Conservation (phyloP, 345 rosid genomes). For the Carallia brachiata region DNA sequence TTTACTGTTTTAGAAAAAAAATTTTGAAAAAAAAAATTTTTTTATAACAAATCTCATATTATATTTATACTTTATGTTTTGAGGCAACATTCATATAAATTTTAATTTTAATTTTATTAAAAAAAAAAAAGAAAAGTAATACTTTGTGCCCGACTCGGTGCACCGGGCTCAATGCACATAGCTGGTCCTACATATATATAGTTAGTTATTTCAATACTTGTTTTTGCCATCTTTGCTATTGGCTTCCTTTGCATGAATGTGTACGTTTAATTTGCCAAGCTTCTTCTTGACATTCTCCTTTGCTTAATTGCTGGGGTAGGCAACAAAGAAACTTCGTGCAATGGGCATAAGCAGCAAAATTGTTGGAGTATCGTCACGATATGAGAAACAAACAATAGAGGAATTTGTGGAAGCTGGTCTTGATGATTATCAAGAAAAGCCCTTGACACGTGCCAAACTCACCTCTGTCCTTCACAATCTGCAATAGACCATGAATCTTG, state of each 20-base stretch:
- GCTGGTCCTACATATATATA: neutral
- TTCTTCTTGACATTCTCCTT: neutral
- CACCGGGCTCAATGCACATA: no score
- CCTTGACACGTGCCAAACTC: conserved; percentile 65
- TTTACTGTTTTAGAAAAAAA: no score
- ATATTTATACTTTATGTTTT: no score
- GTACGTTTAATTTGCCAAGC: neutral
- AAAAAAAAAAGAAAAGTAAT: no score
- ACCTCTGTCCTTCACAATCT: conserved; percentile 36
- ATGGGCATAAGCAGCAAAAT: conserved; percentile 72
- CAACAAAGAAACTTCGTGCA: conserved; percentile 58
- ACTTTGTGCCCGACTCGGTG: no score
- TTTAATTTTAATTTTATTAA: no score
- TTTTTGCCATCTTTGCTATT: neutral
- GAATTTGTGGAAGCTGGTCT: conserved; percentile 79
- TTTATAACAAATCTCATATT: no score
- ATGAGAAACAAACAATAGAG: conserved; percentile 34
- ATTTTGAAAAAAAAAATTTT: no score
- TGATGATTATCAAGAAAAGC: conserved; percentile 78
- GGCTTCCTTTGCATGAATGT: neutral
- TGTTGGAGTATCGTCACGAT: conserved; percentile 61
- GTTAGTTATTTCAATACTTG: neutral
- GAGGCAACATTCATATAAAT: no score
- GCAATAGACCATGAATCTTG: no score
- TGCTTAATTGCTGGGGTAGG: conserved; percentile 30